Base-by-base conservation (phyloP, 1,284 basidiomycete genomes). In the Polyporus tsugae region DNA sequence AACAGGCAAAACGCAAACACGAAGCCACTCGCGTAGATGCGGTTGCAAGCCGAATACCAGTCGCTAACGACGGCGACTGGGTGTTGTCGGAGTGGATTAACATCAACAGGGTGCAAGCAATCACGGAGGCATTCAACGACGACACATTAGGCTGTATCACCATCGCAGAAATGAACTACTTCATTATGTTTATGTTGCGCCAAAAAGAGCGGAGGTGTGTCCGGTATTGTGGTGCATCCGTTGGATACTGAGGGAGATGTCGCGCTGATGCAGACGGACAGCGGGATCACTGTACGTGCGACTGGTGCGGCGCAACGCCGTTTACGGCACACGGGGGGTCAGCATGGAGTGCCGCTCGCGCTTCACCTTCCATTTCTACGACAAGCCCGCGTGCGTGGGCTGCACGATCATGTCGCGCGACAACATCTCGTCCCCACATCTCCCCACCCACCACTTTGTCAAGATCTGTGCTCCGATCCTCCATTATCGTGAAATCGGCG, bases 91-190 rank as follows among this genome's bases (percentile, higher is more conserved):
- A 80, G 9, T 84, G 82, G 70, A 80, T 87, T 65, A 82, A 80
- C 46, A 72, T 82, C 6, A 74, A 75, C 10, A 80, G 82, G 62
- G 73, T 85, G 4, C 84, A 84, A 64, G 79, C 82, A 2, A 82
- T 86, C 63, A 67, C 78, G 15, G 85, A 87, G 67, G 85, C 85
- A 0, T 80, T 86, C 25, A 85, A 86, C 67, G 84, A 86, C 60
- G 86, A 87, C 68, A 29, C 52, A 5, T 55, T 29, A 13, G 52
- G 52, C 22, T 35, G 35, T 17, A 55, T 55, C 29, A 55, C 82
- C 11, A 77, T 87, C 15, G 79, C 80, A 10, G 85, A 86, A 67
- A 66, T 73, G 25, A 73, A 73, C 39, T 22, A 58, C 3, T 70
- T 73, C 49, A 66, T 66, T 9, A 22, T 59, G 0, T 60, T 66